These are phyloP conservation scores for Quercus tomentella DNA, from an alignment of 331 rosid genomes.

Conservation along the genomic window DNA sequence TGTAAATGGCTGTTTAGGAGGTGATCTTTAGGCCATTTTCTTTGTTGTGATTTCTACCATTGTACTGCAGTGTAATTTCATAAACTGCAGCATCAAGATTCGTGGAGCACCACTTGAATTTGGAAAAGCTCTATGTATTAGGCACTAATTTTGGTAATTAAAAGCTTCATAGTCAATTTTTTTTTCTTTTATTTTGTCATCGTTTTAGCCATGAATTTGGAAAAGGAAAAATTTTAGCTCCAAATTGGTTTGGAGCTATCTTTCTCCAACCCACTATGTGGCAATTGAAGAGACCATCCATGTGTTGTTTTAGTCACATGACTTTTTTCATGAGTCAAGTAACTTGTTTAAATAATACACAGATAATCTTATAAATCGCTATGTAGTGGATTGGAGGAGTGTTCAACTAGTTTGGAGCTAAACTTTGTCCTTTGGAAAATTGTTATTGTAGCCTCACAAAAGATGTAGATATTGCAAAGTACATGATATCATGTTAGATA, in stretches of 20 bases:
- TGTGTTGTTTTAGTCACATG: no score
- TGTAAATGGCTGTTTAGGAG: no score
- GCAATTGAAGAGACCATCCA: no score
- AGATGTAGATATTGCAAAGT: background rate
- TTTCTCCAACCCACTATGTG: no score
- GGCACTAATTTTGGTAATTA: conserved; percentile 90
- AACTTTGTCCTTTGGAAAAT: no score
- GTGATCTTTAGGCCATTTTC: conserved; percentile 26
- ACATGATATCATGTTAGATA: background rate
- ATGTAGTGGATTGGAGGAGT: no score
- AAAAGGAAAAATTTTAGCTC: background rate
- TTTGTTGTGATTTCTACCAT: conserved; percentile 68
- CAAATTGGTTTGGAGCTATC: no score
- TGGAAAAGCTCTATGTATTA: conserved; percentile 91
- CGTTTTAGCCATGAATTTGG: background rate
- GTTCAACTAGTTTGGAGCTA: no score
- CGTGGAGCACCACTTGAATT: conserved; percentile 80
- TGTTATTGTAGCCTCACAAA: background rate
- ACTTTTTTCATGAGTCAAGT: no score
- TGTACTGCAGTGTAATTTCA: conserved; percentile 94
- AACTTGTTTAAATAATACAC: no score
- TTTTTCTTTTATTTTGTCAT: background rate
- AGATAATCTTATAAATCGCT: no score
- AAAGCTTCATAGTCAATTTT: background rate
- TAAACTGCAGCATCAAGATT: conserved; percentile 94